Evolutionary conservation across 768 basidiomycete genomes (phyloP).

Genomic region (Boletales sp.): DNA sequence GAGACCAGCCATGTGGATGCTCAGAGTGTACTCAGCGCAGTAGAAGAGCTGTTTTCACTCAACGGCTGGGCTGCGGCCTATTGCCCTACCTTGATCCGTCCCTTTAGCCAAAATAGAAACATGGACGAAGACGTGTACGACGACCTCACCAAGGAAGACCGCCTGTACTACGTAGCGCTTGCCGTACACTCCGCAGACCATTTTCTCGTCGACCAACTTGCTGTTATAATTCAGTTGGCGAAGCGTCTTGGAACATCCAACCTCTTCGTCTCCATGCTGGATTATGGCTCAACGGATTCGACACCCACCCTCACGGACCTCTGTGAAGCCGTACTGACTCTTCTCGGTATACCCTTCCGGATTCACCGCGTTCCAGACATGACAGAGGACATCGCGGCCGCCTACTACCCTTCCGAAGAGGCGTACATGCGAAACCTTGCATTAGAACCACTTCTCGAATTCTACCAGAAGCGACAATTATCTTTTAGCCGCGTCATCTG

Average conservation of each 20-base stretch:
- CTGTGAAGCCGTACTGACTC: slow-evolving; percentile 90
- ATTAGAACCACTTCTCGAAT: slow-evolving; percentile 84
- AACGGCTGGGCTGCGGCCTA: slow-evolving; percentile 98
- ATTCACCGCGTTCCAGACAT: slow-evolving; percentile 90
- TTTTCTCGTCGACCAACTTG: slow-evolving; percentile 97
- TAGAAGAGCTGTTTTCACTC: slow-evolving; percentile 91
- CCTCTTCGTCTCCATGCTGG: slow-evolving; percentile 96
- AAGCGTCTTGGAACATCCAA: slow-evolving; percentile 85
- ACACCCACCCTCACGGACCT: slow-evolving; percentile 93
- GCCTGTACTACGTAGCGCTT: slow-evolving; percentile 92
- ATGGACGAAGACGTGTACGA: slow-evolving; percentile 74
- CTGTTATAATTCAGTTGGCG: slow-evolving; percentile 95
- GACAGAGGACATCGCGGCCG: slow-evolving; percentile 83
- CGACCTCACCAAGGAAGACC: slow-evolving; percentile 78
- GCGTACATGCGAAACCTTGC: slow-evolving; percentile 91
- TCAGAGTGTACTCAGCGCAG: slow-evolving; percentile 83
- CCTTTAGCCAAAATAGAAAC: slow-evolving; percentile 87
- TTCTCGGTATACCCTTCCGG: slow-evolving; percentile 90
- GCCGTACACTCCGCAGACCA: slow-evolving; percentile 98
- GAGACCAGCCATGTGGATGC: slow-evolving; percentile 89
- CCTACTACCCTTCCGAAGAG: slow-evolving; percentile 96
- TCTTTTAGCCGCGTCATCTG: slow-evolving; percentile 90
- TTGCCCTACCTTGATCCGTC: slow-evolving; percentile 90
- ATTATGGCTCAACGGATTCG: slow-evolving; percentile 93
- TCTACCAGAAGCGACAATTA: slow-evolving; percentile 71